Evolutionary conservation across 2,329 filamentous ascomycete species (phyloP).

Genomic region (Verticillium zaregamsianum): DNA sequence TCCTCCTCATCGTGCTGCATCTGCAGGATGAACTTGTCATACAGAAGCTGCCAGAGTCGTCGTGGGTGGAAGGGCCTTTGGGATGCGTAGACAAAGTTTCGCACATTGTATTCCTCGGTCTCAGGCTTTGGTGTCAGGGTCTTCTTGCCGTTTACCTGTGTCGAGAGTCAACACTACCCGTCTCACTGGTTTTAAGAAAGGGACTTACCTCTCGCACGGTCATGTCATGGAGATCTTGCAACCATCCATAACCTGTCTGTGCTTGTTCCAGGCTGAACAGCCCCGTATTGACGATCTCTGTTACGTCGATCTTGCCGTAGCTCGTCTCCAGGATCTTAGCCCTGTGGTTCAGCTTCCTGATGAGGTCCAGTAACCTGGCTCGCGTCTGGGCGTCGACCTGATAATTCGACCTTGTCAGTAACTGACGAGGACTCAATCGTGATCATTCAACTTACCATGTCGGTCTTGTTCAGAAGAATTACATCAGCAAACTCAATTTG

Average conservation of each 20-base stretch:
- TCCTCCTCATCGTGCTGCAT: slow-evolving; percentile 35
- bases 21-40: slow-evolving; percentile 48
- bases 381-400: slow-evolving; percentile 36
- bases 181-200: too few species aligned
- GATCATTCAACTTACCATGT: slow-evolving; percentile 41
- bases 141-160: slow-evolving; percentile 40
- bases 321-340: slow-evolving; percentile 60
- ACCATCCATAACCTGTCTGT: slow-evolving; percentile 63
- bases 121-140: slow-evolving; percentile 63
- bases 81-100: slow-evolving; percentile 65
- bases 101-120: slow-evolving; percentile 68
- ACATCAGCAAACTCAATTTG: slow-evolving; percentile 77
- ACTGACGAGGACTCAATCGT: background rate
- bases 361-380: slow-evolving; percentile 43
- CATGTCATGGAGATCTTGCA: slow-evolving; percentile 66
- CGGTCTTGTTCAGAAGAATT: slow-evolving; percentile 66
- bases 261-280: slow-evolving; percentile 62
- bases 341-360: slow-evolving; percentile 60
- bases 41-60: slow-evolving; percentile 38
- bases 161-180: background rate
- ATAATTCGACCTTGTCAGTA: background rate
- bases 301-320: slow-evolving; percentile 56
- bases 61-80: slow-evolving; percentile 49
- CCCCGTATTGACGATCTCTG: slow-evolving; percentile 61
- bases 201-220: slow-evolving; percentile 51